A percentile compares a stretch with the other conserved stretches of the same genome.
These are phyloP conservation scores for Pythium monospermum DNA, from an alignment of 352 stramenopile genomes.

Conservation along the genomic window DNA sequence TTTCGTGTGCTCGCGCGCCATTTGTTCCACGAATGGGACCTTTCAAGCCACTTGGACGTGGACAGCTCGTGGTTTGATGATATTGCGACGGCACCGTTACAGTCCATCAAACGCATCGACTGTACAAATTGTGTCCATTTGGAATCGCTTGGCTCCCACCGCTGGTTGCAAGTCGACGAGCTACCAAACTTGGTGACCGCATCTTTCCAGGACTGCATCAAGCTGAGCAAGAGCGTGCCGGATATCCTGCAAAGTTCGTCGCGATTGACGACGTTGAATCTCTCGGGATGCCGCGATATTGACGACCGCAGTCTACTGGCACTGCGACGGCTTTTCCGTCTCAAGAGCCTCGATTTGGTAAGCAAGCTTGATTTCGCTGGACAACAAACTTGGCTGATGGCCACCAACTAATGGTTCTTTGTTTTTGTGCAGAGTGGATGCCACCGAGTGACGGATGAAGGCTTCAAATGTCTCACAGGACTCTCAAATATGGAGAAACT, in stretches of 20 bases:
- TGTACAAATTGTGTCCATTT: conserved; percentile 51
- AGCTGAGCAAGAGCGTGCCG: conserved; percentile 37
- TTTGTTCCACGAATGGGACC: conserved; percentile 55
- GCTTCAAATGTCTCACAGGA: conserved; percentile 37
- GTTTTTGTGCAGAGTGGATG: conserved; percentile 38
- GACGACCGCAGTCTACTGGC: conserved; percentile 49
- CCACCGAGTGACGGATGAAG: conserved; percentile 43
- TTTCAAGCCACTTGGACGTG: conserved; percentile 40
- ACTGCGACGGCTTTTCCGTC: conserved; percentile 27
- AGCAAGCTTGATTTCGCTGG: conserved; percentile 1
- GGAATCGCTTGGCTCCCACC: conserved; percentile 39
- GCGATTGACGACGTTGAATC: conserved; percentile 46
- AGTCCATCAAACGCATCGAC: conserved; percentile 55
- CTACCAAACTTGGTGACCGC: conserved; percentile 49
- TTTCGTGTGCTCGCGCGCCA: conserved; percentile 53
- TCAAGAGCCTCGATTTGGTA: conserved; percentile 59
- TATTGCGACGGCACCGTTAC: conserved; percentile 30
- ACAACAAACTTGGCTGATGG: not conserved
- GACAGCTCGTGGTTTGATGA: conserved; percentile 66
- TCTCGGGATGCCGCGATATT: conserved; percentile 55
- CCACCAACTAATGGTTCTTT: too few species aligned
- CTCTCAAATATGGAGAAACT: conserved; percentile 50
- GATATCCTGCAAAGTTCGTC: conserved; percentile 54
- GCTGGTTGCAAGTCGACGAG: conserved; percentile 28
- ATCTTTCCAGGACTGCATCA: conserved; percentile 44